A percentile compares a stretch with the other conserved stretches of the same genome.
Evolutionary conservation across 768 basidiomycete genomes (phyloP).

Genomic region (Kwoniella pini): DNA sequence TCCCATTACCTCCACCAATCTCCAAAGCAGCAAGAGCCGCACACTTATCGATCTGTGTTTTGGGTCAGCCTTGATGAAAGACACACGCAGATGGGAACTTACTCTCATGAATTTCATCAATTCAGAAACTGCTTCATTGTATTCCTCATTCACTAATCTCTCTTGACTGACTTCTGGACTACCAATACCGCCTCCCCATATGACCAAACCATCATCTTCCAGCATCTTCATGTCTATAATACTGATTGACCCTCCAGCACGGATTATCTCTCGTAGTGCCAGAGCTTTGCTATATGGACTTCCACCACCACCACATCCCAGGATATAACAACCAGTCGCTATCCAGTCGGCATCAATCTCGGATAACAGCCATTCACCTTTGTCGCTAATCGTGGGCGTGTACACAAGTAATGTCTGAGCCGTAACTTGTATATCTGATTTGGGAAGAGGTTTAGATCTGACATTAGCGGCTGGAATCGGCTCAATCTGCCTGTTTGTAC

Average conservation of each 20-base stretch:
- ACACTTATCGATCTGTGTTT: conserved; percentile 20
- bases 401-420: conserved; percentile 55
- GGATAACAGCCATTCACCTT: conserved; percentile 58
- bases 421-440: conserved; percentile 7
- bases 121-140: conserved; percentile 54
- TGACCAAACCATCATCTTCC: conserved; percentile 55
- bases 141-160: conserved; percentile 56
- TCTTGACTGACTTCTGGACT: conserved; percentile 35
- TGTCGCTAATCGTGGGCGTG: conserved; percentile 54
- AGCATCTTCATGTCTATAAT: conserved; percentile 57
- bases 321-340: conserved; percentile 65
- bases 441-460: background rate
- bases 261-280: conserved; percentile 60
- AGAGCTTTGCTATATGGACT: conserved; percentile 62
- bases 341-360: conserved; percentile 63
- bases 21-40: conserved; percentile 52
- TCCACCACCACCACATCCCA: conserved; percentile 68
- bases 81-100: background rate
- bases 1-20: conserved; percentile 59
- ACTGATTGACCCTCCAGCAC: conserved; percentile 59
- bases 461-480: conserved; percentile 8
- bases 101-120: conserved; percentile 37
- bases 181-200: conserved; percentile 55
- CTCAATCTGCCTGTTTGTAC: background rate
- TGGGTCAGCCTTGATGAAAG: background rate